These are phyloP conservation scores for Gigaspora rosea DNA, from an alignment of 192 early-diverging fungal species.

Conservation along the genomic window DNA sequence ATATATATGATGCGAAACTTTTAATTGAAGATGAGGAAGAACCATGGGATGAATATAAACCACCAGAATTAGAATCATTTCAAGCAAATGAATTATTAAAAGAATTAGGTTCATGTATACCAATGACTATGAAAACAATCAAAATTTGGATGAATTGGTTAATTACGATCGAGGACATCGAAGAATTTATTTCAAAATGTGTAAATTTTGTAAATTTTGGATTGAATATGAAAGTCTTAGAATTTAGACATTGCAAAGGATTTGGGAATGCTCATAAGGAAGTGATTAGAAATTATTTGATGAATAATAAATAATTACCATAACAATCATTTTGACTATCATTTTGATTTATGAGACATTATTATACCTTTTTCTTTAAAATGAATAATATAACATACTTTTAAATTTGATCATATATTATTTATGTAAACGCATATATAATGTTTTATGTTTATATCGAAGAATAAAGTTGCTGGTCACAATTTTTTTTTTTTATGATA, in stretches of 20 bases:
- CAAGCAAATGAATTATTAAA: neutral
- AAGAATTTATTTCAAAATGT: neutral
- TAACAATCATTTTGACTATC: no score
- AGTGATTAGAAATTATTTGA: neutral
- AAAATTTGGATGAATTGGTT: slow-evolving; percentile 1
- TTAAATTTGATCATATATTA: no score
- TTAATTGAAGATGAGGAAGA: neutral
- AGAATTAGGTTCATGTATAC: neutral
- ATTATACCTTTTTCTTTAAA: no score
- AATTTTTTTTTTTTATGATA: no score
- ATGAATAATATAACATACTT: no score
- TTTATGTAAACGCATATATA: no score
- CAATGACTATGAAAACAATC: neutral
- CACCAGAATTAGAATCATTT: neutral
- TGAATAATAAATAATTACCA: no score
- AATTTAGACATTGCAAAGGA: neutral
- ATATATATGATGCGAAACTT: neutral
- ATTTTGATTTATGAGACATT: no score
- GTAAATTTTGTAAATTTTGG: neutral
- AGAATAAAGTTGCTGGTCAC: no score
- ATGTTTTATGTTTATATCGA: no score
- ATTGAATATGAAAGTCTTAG: neutral
- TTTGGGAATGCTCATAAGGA: neutral
- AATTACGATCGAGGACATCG: neutral
- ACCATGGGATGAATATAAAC: neutral